Evolutionary conservation across 768 basidiomycete species (phyloP).

Genomic region (Mycena leptocephala): DNA sequence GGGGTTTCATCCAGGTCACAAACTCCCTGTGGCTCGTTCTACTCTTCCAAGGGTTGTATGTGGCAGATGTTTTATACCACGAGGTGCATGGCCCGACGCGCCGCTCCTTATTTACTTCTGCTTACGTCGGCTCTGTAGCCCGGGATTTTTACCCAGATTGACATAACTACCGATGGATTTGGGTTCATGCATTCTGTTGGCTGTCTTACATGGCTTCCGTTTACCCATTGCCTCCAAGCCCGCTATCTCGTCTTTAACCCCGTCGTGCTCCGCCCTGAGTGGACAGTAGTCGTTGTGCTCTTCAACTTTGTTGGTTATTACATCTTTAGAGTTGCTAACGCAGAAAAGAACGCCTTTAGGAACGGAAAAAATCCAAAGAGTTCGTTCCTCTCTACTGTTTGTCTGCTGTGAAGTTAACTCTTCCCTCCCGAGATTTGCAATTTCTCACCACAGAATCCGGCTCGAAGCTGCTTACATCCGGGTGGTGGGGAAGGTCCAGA

Average conservation of each 20-base stretch:
- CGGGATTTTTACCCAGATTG: conserved; percentile 95
- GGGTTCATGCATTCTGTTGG: conserved; percentile 98
- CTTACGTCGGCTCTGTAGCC: conserved; percentile 62
- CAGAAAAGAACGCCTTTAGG: conserved; percentile 96
- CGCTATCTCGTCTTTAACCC: conserved; percentile 95
- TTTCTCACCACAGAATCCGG: conserved; percentile 89
- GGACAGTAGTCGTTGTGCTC: conserved; percentile 71
- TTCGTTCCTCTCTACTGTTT: conserved; percentile 50
- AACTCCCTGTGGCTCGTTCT: conserved; percentile 95
- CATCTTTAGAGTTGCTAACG: conserved; percentile 92
- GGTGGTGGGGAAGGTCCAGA: conserved; percentile 97
- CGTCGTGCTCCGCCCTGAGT: conserved; percentile 79
- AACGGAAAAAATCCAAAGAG: conserved; percentile 96
- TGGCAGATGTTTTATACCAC: conserved; percentile 89
- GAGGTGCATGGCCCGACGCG: conserved; percentile 69
- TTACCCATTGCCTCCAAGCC: conserved; percentile 94
- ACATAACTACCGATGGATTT: conserved; percentile 97
- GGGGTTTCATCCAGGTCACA: conserved; percentile 76
- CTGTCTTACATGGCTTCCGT: conserved; percentile 95
- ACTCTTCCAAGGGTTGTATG: conserved; percentile 90
- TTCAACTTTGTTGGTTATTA: conserved; percentile 86
- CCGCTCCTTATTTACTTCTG: background rate
- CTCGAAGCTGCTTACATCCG: conserved; percentile 92
- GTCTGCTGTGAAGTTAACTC: conserved; percentile 8
- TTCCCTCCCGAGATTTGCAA: conserved; percentile 70